Evolutionary conservation across 805 yeast genomes (phyloP), one percentile per base, ranked within the genome.

Genomic region (Schwanniomyces yamadae): DNA sequence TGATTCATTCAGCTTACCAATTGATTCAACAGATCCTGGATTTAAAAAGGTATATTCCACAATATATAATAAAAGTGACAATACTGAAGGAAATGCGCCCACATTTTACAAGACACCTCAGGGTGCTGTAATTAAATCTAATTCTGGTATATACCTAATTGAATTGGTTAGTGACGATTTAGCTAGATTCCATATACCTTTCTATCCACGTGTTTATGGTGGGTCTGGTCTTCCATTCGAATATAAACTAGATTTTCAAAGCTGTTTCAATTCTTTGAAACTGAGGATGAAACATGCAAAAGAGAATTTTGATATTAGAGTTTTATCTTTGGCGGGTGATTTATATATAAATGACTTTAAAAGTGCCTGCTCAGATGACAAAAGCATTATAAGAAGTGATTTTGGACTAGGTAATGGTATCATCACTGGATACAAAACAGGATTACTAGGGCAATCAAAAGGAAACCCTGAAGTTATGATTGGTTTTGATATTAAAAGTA

Each of bases 1-100:
- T 58, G 95, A 84, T 5, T 76, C 86, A 0, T 90, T 91, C 57
- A 61, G 82, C 2, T 54, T 84, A 16, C 93, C 95, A 0, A 55
- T 66, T 4, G 96, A 88, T 53, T 61, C 55, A 38, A 46, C 59
- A 14, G 83, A 80, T 45, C 23, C 35, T 2, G 23, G 42, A 1
- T 73, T 71, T 59, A 61, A 55, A 2, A 57, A 65, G 24, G 45
- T 54, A 7, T 59, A 65, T 4, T 59, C 69, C 2, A 72, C 70
- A 1, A 49, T 59, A 6, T 44, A 48, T 24, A 47, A 44, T 20
- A 44, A 40, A 3, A 19, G 31, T 3, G 44, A 42, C 18, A 41
- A 46, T 2, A 19, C 12, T 28, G 13, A 18, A 7, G 12, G 3
- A 27, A 23, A 12, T 27, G 49, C 42, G 1, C 67, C 69, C 1